Evolutionary conservation across 495 filamentous ascomycete genomes (phyloP), one percentile per base, ranked within the genome.

Genomic region (Aspergillus panamensis): DNA sequence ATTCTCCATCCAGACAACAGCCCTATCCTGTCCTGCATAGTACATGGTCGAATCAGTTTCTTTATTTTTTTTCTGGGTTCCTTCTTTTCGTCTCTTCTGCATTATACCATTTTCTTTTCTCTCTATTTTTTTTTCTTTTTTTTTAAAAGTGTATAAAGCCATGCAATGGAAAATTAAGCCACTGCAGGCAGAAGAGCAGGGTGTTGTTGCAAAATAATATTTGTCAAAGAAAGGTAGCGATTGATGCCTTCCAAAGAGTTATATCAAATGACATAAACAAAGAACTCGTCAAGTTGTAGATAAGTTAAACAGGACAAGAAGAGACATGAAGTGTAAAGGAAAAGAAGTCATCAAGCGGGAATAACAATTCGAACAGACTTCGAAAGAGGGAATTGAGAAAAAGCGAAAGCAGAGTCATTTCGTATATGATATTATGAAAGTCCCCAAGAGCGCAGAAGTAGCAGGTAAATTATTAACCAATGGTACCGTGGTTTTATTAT

Each of bases 281-380:
- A 21, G 25, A 62, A 50, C 47, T 51, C 51, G 39, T 51, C 31
- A 51, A 47, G 55, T 33, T 44, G 33, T 59, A 59, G 45, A 47
- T 60, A 62, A 57, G 48, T 25, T 49, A 57, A 57, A 42, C 37
- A 40, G 19, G 10, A 35, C 33, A 43, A 30, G 47, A 55, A 55
- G 47, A 32, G 51, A 59, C 31, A 53, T 16, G 32, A 51, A 51
- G n/a, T 16, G 43, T 25, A 17, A 51, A 52, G 29, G 31, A 53
- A 59, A 43, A 56, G 47, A 44, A 52, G 42, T 31, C 40, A 57
- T 50, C 55, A 59, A 57, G 51, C 49, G 31, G 49, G 47, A 58
- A 57, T 59, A 52, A 55, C 45, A 40, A 58, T 51, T 32, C 42
- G 51, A 51, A 53, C 25, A 25, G 25, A 25, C 25, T 51, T 58